Base-by-base conservation (phyloP, 306 rosid species). In the Glycine tomentella region DNA sequence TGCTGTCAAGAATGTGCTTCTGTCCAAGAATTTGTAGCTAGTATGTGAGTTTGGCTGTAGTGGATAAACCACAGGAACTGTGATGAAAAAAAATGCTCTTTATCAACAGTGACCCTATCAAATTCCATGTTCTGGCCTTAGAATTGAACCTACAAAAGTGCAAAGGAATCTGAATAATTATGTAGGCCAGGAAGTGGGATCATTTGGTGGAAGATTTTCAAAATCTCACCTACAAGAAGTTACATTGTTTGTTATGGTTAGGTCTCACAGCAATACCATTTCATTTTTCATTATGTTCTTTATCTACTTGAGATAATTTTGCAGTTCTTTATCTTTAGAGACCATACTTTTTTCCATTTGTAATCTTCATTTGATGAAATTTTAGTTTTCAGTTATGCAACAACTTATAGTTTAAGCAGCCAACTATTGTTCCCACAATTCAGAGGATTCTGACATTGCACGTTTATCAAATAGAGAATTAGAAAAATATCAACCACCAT, bases 121-220 rank as follows among this genome's bases (percentile, higher is more conserved):
- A 72, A 13, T 59, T 77, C 64, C 81, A 57, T 67, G 66, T 31
- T 34, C 25, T 52, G 50, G 40, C 56, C 17, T n/a, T 6, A 72
- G 56, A 82, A 38, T 38, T 75, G 80, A 44, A 72, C 7, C 33
- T 55, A 75, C 69, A 59, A 74, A 82, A 56, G 78, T 50, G 81
- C 81, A 61, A 62, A 79, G 72, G 84, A 79, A 78, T 69, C 63
- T 79, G 77, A 75, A 65, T 79, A 44, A 82, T 79, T 36, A 49
- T 75, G 72, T 74, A 68, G 70, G 74, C 72, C 84, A 74, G 45
- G 74, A 69, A 69, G 48, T 78, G 66, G 84, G 81, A 82, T 74
- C 57, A 82, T 82, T 77, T 78, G 81, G 71, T 83, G 25, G 20
- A 16, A 55, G 53, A 36, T 73, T 79, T 58, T 68, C 72, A 61